These are phyloP conservation scores for Picea glauca DNA, from an alignment of 75 land plant genomes.

Conservation along the genomic window DNA sequence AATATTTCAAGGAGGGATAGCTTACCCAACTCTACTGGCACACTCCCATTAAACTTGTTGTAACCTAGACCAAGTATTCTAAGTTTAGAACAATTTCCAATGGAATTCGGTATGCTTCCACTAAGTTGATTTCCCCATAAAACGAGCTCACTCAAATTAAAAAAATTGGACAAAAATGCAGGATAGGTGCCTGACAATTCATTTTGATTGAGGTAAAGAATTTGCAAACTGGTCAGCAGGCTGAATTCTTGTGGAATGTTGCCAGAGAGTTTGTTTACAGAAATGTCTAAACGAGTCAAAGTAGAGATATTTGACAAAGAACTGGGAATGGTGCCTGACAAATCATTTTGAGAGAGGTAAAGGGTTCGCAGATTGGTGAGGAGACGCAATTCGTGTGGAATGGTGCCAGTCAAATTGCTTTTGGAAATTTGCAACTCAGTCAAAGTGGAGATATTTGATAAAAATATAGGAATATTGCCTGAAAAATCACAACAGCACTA, in stretches of 20 bases:
- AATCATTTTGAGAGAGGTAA: not conserved
- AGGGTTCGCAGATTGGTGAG: not conserved
- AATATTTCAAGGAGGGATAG: not conserved
- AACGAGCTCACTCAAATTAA: constrained; percentile 16
- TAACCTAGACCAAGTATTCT: constrained; percentile 14
- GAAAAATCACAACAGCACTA: not conserved
- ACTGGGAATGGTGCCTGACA: constrained; percentile 14
- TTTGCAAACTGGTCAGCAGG: constrained; percentile 4
- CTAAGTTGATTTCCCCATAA: constrained; percentile 19
- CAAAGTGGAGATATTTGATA: constrained; percentile 12
- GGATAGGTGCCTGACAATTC: constrained; percentile 14
- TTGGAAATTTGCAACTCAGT: not conserved
- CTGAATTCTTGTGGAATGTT: constrained; percentile 17
- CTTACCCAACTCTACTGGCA: constrained; percentile 21
- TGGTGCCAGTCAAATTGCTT: constrained; percentile 2
- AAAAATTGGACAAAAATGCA: constrained; percentile 2
- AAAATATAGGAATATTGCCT: not conserved
- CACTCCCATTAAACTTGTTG: constrained; percentile 14
- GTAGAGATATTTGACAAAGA: constrained; percentile 13
- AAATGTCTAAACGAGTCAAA: constrained; percentile 8
- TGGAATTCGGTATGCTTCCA: constrained; percentile 33
- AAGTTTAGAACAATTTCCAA: constrained; percentile 34
- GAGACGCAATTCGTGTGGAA: constrained; percentile 9
- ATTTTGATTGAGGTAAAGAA: constrained; percentile 12
- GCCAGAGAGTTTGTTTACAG: constrained; percentile 13